Conservation (phyloP, 495 filamentous ascomycete species). For the Rostrohypoxylon terebratum region DNA sequence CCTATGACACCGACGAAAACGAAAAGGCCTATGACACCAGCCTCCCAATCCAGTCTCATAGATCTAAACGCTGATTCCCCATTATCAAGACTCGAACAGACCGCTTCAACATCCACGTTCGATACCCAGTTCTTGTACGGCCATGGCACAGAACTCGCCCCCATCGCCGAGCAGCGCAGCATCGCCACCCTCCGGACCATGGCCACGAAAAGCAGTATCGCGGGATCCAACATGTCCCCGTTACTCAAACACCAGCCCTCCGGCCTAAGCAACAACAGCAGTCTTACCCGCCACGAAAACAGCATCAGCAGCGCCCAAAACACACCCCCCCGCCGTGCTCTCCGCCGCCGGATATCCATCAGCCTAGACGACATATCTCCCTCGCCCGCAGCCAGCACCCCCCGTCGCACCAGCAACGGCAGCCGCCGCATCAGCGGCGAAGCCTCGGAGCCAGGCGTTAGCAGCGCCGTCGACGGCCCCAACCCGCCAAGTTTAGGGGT, state of each 20-base stretch:
- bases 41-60: conserved; percentile 22
- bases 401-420: not conserved
- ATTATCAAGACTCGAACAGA: conserved; percentile 32
- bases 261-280: conserved; percentile 20
- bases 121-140: conserved; percentile 55
- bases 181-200: conserved; percentile 45
- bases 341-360: conserved; percentile 48
- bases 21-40: conserved; percentile 35
- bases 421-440: not conserved
- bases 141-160: conserved; percentile 54
- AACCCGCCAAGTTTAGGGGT: not conserved
- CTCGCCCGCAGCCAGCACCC: not conserved
- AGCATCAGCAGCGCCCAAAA: not conserved
- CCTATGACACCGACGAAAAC: not conserved
- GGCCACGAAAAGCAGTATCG: conserved; percentile 17
- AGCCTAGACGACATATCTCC: conserved; percentile 53
- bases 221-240: conserved; percentile 46
- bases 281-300: not conserved
- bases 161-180: conserved; percentile 57
- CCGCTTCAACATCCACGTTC: conserved; percentile 11
- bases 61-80: conserved; percentile 44
- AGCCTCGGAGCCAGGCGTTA: conserved; percentile 13
- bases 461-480: not conserved
- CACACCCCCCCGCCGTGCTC: conserved; percentile 4
- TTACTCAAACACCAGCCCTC: conserved; percentile 45